Evolutionary conservation across 106 monocot species (phyloP), one percentile per base, ranked within the genome.

Genomic region (Gastrodia elata): DNA sequence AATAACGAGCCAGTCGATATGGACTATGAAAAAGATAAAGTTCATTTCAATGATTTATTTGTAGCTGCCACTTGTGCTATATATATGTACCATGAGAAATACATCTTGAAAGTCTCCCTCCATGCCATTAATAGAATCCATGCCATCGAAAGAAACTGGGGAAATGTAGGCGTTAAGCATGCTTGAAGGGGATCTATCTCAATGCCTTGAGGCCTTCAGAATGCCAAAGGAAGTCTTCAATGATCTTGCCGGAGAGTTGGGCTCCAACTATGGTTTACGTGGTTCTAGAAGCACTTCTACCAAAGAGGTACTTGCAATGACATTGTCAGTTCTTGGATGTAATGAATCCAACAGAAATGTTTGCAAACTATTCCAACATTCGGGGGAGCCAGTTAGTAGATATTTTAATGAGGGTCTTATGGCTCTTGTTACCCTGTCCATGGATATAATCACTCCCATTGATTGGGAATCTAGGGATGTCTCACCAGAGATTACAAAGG

Each of bases 321-420:
- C 40, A 10, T 40, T 70, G 24, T 70, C 38, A 9, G 40, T 70
- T 70, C 70, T 70, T 70, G 70, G 39, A 38, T 40, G 38, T 5
- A 40, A 40, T 39, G 70, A 38, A 39, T 70, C 70, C 1, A 70
- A 70, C 40, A 70, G 70, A 40, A 38, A 6, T n/a, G 70, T 70
- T 22, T 40, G 40, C 38, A 40, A 70, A 26, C 70, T 38, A 25
- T 70, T 70, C 24, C 39, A 70, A 70, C 70, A 40, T 4, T 70
- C 70, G 3, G 70, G 70, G n/a, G 70, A 70, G 70, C 39, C 70
- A 24, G 70, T 70, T 20, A 70, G 70, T 40, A 38, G 70, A 70
- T 39, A 70, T 70, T 70, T 70, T 26, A 38, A 70, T 26, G 39
- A 70, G 20, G 70, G 38, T 10, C 70, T 70, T 15, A 40, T 25